A percentile compares a stretch with the other conserved stretches of the same genome.
Conservation (phyloP, 2,329 filamentous ascomycete species). For the Rhytidhysteron rufulum region DNA sequence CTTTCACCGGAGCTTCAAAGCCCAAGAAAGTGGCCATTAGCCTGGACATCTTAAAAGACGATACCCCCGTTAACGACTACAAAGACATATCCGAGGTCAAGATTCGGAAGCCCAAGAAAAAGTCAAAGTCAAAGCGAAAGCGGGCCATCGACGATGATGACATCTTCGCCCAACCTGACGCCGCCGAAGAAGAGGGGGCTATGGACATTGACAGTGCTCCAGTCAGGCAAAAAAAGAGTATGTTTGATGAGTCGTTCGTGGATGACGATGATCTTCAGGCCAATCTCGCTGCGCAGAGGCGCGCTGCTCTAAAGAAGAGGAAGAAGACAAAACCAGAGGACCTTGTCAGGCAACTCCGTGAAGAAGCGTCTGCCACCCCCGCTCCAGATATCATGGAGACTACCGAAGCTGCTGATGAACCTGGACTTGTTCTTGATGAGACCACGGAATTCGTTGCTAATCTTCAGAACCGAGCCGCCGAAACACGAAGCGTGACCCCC, state of each 20-base stretch:
- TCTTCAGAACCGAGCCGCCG: constrained; percentile 61
- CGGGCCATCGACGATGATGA: constrained; percentile 62
- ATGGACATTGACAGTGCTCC: constrained; percentile 47
- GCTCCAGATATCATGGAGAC: constrained; percentile 52
- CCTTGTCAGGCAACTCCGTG: constrained; percentile 71
- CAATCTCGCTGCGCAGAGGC: constrained; percentile 76
- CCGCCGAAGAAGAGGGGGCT: constrained; percentile 67
- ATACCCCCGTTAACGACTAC: constrained; percentile 77
- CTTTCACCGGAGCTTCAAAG: constrained; percentile 50
- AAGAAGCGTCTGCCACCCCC: constrained; percentile 53
- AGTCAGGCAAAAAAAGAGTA: constrained; percentile 53
- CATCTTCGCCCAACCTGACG: constrained; percentile 40
- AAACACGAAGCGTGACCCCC: constrained; percentile 51
- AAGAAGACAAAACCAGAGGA: constrained; percentile 86
- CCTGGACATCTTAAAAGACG: constrained; percentile 66
- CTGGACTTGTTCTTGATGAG: constrained; percentile 87
- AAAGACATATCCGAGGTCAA: constrained; percentile 83
- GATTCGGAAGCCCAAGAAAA: constrained; percentile 83
- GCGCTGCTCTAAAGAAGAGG: constrained; percentile 82
- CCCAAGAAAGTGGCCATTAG: constrained; percentile 67
- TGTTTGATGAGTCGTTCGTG: constrained; percentile 66
- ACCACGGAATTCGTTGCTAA: constrained; percentile 92
- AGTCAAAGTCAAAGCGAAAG: constrained; percentile 68
- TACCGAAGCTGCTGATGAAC: constrained; percentile 52
- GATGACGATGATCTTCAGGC: constrained; percentile 93